These are phyloP conservation scores for Rhodotorula mucilaginosa DNA, from an alignment of 1,284 basidiomycete species.

Conservation along the genomic window DNA sequence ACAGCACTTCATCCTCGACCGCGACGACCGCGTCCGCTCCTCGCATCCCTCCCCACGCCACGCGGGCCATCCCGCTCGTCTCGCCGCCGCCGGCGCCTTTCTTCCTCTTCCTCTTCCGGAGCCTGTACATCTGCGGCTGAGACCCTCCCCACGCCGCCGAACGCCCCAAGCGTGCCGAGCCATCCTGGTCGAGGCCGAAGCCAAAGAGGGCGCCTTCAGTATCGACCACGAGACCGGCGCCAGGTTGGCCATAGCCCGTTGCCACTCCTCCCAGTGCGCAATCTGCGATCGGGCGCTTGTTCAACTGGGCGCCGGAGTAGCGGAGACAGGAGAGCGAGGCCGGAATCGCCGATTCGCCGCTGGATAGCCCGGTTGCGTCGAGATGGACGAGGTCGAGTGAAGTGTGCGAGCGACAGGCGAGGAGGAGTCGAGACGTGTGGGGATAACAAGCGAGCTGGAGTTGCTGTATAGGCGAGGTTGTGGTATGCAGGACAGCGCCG, in stretches of 20 bases:
- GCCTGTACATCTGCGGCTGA: slow-evolving; percentile 19
- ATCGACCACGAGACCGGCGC: slow-evolving; percentile 30
- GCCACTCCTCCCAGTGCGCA: slow-evolving; percentile 7
- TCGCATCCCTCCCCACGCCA: slow-evolving; percentile 15
- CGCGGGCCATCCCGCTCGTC: slow-evolving; percentile 21
- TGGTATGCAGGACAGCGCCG: background rate
- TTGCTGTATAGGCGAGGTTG: slow-evolving; percentile 19
- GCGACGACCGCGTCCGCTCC: slow-evolving; percentile 31
- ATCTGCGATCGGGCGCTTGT: slow-evolving; percentile 24
- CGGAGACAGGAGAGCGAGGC: slow-evolving; percentile 1
- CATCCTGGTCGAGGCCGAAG: slow-evolving; percentile 16
- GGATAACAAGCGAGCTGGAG: slow-evolving; percentile 16
- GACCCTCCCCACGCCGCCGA: background rate
- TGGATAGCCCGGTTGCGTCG: background rate
- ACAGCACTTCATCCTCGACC: slow-evolving; percentile 30
- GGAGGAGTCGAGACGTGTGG: background rate
- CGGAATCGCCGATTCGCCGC: background rate
- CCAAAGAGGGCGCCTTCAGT: slow-evolving; percentile 21
- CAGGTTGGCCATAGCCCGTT: background rate
- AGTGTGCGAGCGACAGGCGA: slow-evolving; percentile 22
- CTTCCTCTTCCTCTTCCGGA: slow-evolving; percentile 16
- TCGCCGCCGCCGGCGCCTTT: background rate
- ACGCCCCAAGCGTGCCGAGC: background rate
- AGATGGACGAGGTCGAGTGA: slow-evolving; percentile 19
- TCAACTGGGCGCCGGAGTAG: slow-evolving; percentile 6